Evolutionary conservation across 345 rosid species (phyloP), one percentile per base, ranked within the genome.

Genomic region (Linum tenue): DNA sequence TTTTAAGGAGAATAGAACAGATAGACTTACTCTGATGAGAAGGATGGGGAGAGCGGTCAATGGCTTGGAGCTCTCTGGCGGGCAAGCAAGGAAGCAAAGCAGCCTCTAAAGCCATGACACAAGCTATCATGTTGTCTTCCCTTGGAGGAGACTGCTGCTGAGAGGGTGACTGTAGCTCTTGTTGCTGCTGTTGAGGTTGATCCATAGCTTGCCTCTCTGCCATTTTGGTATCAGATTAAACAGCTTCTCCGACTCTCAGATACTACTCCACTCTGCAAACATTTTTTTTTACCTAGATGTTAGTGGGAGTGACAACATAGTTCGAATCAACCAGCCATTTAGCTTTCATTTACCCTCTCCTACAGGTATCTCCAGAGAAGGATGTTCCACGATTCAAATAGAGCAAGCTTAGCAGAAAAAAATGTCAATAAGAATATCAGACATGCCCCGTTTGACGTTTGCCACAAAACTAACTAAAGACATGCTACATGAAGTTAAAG

Each of bases 11-110:
- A 38, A 43, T 2, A 10, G 53, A 37, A 38, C 9, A 55, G 1
- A 38, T 37, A 8, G 3, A 79, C 89, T 67, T 14, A 92, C 98
- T 94, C 75, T 88, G 99, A 72, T 94, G 99, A 67, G 99, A 90
- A 71, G 92, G 96, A 60, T 90, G 95, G 2, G 95, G 96, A 64
- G 97, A 94, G 31, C 97, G 97, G 72, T 90, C 97, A 7, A 88
- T 90, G 0, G 99, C 97, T 73, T 94, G 99, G 69, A 90, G 97
- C 81, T 94, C 99, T 72, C 97, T 81, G 59, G 99, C 99, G 2
- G 97, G 99, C 66, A 94, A 80, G 82, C 99, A 94, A 0, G 99
- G 99, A 12, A 94, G 85, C 77, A 94, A 73, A 74, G 96, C 92
- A 36, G 88, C 82, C 77, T 90, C 96, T 56, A 90, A 78, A 1